Evolutionary conservation across 208 protist species (phyloP).

Genomic region (Kentomonas sorsogonicus): DNA sequence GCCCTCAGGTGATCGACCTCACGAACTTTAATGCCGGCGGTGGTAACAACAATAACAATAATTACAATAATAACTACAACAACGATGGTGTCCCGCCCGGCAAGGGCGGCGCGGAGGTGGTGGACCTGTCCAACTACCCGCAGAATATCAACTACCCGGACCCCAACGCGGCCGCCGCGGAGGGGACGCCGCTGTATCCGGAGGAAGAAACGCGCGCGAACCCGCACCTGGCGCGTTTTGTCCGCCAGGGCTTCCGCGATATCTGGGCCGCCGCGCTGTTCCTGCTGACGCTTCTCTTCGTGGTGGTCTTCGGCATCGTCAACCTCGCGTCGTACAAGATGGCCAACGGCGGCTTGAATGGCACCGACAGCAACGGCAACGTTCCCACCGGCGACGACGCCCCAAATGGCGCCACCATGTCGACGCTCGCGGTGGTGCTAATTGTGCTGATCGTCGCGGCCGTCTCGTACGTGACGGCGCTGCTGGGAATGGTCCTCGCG

Average conservation of each 20-base stretch:
- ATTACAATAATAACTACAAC: conserved; percentile 1
- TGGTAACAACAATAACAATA: too few relatives aligned
- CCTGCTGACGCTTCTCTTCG: conserved; percentile 33
- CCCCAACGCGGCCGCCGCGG: conserved; percentile 21
- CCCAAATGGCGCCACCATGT: neutral
- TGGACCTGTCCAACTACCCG: conserved; percentile 17
- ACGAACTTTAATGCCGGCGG: too few relatives aligned
- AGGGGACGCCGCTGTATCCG: conserved; percentile 57
- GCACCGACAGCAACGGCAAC: neutral
- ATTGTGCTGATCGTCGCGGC: conserved; percentile 11
- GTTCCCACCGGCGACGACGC: neutral
- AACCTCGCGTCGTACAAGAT: conserved; percentile 34
- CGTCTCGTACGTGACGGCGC: conserved; percentile 20
- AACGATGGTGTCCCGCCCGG: too few relatives aligned
- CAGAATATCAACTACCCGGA: conserved; percentile 27
- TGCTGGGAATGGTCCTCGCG: conserved; percentile 13
- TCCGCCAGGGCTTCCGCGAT: conserved; percentile 58
- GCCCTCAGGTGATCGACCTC: too few relatives aligned
- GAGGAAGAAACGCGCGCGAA: conserved; percentile 24
- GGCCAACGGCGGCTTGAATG: neutral
- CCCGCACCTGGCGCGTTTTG: conserved; percentile 58
- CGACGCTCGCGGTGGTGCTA: conserved; percentile 1
- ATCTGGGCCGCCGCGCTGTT: conserved; percentile 70
- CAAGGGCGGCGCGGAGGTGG: conserved; percentile 4
- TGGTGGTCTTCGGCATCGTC: conserved; percentile 50